Percentiles rank a stretch among this genome's conserved stretches.
Evolutionary conservation across 192 early-diverging fungal genomes (phyloP).

Genomic region (Coemansia sp.): DNA sequence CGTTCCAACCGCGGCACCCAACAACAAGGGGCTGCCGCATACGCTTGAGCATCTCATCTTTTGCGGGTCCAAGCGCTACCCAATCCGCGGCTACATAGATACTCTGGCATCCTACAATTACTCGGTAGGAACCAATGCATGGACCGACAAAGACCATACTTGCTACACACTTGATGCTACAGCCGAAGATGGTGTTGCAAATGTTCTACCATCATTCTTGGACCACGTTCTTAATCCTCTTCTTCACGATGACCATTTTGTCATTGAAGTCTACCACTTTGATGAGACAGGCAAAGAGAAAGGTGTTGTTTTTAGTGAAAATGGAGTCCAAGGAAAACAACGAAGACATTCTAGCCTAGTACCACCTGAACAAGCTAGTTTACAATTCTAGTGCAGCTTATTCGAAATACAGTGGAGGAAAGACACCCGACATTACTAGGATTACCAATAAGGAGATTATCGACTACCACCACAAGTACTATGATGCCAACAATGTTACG

Average conservation of each 20-base stretch:
- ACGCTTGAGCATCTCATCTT: slow-evolving; percentile 85
- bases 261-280: slow-evolving; percentile 80
- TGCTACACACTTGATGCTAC: slow-evolving; percentile 68
- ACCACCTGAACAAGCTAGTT: slow-evolving; percentile 16
- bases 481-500: slow-evolving; percentile 70
- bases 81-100: slow-evolving; percentile 74
- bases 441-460: slow-evolving; percentile 76
- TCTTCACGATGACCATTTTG: slow-evolving; percentile 71
- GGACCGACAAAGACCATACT: slow-evolving; percentile 62
- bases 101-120: slow-evolving; percentile 71
- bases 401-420: slow-evolving; percentile 73
- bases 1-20: slow-evolving; percentile 68
- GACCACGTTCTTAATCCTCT: slow-evolving; percentile 80
- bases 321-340: slow-evolving; percentile 74
- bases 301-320: slow-evolving; percentile 80
- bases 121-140: slow-evolving; percentile 77
- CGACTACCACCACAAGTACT: slow-evolving; percentile 74
- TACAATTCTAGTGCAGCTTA: slow-evolving; percentile 62
- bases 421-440: slow-evolving; percentile 67
- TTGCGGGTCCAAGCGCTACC: slow-evolving; percentile 71
- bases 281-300: slow-evolving; percentile 69
- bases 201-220: slow-evolving; percentile 75
- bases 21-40: slow-evolving; percentile 78
- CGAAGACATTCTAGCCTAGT: slow-evolving; percentile 60
- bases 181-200: slow-evolving; percentile 68